A percentile compares a stretch with the other conserved stretches of the same genome.
phyloP scores from a whole-genome alignment of 805 yeast species.

The Kurtzmaniella cleridarum region DNA sequence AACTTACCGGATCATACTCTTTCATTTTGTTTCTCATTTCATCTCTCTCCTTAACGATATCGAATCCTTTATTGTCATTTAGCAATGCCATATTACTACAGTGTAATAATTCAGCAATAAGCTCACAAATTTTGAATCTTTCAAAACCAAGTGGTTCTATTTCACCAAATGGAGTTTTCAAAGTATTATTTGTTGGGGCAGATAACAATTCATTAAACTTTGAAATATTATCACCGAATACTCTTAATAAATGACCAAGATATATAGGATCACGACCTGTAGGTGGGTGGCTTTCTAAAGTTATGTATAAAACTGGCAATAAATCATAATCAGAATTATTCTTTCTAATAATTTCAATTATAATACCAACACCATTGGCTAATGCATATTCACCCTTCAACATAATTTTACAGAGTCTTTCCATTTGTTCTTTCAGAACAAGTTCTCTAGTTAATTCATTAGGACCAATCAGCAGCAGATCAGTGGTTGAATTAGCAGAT shows the following conservation, averaged over 20 bases:
- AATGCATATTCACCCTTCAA: conserved; percentile 42
- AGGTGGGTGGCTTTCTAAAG: conserved; percentile 42
- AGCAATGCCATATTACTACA: conserved; percentile 43
- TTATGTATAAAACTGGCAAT: conserved; percentile 39
- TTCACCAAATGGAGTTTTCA: conserved; percentile 30
- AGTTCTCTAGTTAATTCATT: conserved; percentile 41
- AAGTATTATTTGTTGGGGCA: conserved; percentile 12
- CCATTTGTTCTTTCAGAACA: conserved; percentile 34
- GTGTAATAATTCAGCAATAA: conserved; percentile 42
- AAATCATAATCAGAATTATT: conserved; percentile 43
- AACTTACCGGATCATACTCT: conserved; percentile 38
- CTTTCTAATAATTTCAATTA: conserved; percentile 41
- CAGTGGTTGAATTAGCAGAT: conserved; percentile 42
- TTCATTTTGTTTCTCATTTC: conserved; percentile 35
- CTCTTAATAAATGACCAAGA: conserved; percentile 37
- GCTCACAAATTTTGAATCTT: conserved; percentile 41
- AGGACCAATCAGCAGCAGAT: conserved; percentile 42
- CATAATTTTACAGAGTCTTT: conserved; percentile 33
- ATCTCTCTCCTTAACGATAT: conserved; percentile 35
- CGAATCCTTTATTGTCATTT: conserved; percentile 40
- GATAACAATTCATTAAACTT: conserved; percentile 32
- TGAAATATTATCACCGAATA: conserved; percentile 33
- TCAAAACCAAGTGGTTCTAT: conserved; percentile 42
- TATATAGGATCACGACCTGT: conserved; percentile 44
- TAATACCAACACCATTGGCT: conserved; percentile 45